Evolutionary conservation across 768 basidiomycete species (phyloP).

Genomic region (Boletus bicolor): DNA sequence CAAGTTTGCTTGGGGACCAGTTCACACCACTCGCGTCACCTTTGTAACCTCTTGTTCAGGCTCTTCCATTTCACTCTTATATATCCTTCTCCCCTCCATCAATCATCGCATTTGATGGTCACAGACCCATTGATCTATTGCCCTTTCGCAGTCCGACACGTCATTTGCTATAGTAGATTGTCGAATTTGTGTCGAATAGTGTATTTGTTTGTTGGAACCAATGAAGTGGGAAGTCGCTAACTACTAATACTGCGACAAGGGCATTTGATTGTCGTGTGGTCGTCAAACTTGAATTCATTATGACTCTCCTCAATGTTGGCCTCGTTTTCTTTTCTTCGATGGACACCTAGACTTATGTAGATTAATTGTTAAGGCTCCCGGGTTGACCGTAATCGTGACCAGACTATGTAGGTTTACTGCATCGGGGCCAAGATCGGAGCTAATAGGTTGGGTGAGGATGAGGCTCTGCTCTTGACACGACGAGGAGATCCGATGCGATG

Average conservation of each 20-base stretch:
- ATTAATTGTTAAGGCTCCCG: too few relatives aligned
- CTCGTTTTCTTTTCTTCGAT: too few relatives aligned
- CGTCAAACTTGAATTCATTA: too few relatives aligned
- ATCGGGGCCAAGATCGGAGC: too few relatives aligned
- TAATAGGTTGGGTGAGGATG: too few relatives aligned
- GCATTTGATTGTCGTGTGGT: too few relatives aligned
- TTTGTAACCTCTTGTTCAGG: conserved; percentile 2
- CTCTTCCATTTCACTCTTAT: conserved; percentile 4
- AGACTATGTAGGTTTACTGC: too few relatives aligned
- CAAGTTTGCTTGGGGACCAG: conserved; percentile 40
- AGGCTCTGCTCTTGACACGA: too few relatives aligned
- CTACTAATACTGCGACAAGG: background rate
- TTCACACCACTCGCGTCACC: conserved; percentile 19
- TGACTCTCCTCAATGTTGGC: too few relatives aligned
- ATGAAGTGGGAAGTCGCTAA: background rate
- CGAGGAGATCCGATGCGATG: too few relatives aligned
- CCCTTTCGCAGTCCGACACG: background rate
- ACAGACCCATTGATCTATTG: background rate
- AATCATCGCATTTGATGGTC: background rate
- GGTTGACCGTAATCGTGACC: too few relatives aligned
- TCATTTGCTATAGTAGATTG: conserved; percentile 9
- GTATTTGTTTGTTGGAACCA: background rate
- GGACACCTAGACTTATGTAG: too few relatives aligned
- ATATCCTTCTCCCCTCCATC: background rate
- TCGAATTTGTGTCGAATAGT: background rate